phyloP scores from a whole-genome alignment of 2,329 filamentous ascomycete species.

The Colletotrichum tropicale region DNA sequence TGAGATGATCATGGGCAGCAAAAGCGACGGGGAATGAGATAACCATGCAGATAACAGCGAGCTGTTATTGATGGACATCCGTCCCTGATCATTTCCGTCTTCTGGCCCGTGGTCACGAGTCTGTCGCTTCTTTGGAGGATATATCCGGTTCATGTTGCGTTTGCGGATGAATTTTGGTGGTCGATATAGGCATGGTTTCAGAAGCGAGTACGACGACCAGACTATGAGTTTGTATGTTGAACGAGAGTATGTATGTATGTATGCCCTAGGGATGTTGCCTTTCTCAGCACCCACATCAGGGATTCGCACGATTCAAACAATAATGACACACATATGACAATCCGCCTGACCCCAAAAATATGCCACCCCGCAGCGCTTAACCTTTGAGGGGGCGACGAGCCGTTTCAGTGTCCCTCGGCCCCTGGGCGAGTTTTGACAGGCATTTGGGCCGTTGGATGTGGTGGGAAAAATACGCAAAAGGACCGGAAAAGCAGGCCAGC shows the following conservation, averaged over 20 bases:
- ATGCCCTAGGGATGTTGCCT: background rate
- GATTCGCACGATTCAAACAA: constrained; percentile 7
- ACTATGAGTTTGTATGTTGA: background rate
- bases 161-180: background rate
- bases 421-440: background rate
- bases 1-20: background rate
- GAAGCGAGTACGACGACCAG: background rate
- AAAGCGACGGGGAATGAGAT: background rate
- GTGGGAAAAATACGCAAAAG: background rate
- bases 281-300: background rate
- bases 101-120: background rate
- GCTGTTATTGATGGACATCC: background rate
- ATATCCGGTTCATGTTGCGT: background rate
- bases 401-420: background rate
- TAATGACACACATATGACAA: constrained; percentile 15
- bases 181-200: background rate
- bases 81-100: background rate
- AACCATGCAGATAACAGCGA: background rate
- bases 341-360: background rate
- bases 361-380: background rate
- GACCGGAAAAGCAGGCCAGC: background rate
- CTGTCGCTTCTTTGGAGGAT: background rate
- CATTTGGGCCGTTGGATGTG: background rate
- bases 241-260: background rate
- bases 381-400: background rate